phyloP scores from a whole-genome alignment of 108 stramenopile genomes.

The Ochromonas danica region DNA sequence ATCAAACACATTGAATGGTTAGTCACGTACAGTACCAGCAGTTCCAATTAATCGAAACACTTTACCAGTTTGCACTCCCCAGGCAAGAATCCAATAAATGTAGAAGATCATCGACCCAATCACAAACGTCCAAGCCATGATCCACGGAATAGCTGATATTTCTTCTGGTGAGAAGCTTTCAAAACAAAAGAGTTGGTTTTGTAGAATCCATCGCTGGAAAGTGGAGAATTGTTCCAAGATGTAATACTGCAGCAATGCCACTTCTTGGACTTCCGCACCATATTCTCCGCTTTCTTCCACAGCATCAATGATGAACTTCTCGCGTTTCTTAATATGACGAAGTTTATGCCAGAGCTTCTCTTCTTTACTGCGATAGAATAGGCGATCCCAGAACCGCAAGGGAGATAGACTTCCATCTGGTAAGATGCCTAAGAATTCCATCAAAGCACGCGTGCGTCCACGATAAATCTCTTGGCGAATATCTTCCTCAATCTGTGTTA shows the following conservation, averaged over 20 bases:
- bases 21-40: no score
- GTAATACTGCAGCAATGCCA: neutral
- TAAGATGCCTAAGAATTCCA: neutral
- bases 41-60: no score
- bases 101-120: neutral
- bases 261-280: neutral
- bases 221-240: neutral
- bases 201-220: neutral
- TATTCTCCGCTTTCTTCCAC: neutral
- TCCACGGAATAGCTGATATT: neutral
- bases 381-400: neutral
- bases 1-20: no score
- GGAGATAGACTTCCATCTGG: neutral
- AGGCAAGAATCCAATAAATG: conserved; percentile 5
- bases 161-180: neutral
- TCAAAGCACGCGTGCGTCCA: neutral
- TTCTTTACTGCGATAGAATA: neutral
- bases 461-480: no score
- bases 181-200: neutral
- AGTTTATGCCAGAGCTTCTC: neutral
- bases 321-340: neutral
- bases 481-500: no score
- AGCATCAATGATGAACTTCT: neutral
- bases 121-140: neutral
- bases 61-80: neutral